Percentiles rank a stretch among this genome's conserved stretches.
These are phyloP conservation scores for Alnus rubra DNA, from an alignment of 306 rosid species.

Conservation along the genomic window DNA sequence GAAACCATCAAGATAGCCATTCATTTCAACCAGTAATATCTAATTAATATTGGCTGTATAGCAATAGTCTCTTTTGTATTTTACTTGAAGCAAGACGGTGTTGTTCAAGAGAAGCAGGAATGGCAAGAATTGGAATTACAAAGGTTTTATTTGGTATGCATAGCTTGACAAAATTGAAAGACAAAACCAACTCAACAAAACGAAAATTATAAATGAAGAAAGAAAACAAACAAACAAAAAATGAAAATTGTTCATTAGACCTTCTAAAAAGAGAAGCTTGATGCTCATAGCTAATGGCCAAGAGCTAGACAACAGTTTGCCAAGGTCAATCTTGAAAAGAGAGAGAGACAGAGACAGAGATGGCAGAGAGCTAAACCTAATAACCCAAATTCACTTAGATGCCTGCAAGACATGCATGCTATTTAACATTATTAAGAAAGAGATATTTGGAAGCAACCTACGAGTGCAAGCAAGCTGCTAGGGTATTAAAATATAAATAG, in stretches of 20 bases:
- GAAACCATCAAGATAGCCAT: no score
- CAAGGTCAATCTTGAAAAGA: neutral
- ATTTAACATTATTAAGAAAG: neutral
- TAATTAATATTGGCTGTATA: no score
- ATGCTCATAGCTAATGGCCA: neutral
- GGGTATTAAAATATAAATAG: neutral
- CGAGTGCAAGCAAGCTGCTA: neutral
- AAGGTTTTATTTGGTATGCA: neutral
- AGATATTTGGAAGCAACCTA: neutral
- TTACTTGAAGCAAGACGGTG: neutral
- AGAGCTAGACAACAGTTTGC: neutral
- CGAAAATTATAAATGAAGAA: neutral
- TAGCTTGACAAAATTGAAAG: neutral
- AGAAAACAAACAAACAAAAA: neutral
- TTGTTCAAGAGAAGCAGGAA: neutral
- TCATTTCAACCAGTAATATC: no score
- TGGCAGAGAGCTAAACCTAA: neutral
- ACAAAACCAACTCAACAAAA: neutral
- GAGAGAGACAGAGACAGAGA: neutral
- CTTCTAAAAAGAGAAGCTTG: neutral
- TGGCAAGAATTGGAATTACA: neutral
- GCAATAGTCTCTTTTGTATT: neutral
- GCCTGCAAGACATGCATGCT: neutral
- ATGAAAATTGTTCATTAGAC: neutral
- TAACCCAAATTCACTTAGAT: neutral